Evolutionary conservation across 495 filamentous ascomycete species (phyloP), one percentile per base, ranked within the genome.

Genomic region (Penicillium lividum): DNA sequence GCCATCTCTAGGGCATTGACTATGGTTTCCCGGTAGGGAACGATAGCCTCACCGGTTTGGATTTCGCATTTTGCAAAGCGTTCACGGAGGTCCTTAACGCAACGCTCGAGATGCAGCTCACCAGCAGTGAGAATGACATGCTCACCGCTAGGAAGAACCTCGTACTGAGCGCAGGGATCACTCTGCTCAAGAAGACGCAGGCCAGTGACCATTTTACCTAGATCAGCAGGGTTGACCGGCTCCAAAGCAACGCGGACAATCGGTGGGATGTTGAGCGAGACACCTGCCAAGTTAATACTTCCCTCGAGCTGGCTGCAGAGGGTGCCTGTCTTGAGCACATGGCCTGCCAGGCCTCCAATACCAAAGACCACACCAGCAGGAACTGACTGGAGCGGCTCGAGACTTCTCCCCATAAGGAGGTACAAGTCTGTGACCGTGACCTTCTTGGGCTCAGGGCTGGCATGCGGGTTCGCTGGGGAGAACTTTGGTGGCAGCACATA

Each of bases 191-290:
- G 87, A 49, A 99, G 76, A 55, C 88, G 84, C 52, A 98, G 80
- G 0, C 94, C 94, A 10, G 81, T 80, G 47, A 99, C 89, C 93
- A 99, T 93, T 73, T 94, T 97, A 64, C 90, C 84, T 38, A 99
- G 76, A 65, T 99, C 91, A 34, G 82, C 85, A 0, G 95, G 94
- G 64, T 92, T 92, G 36, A 81, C 85, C 0, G 94, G 94, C 67
- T 98, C 95, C 5, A 99, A 78, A 2, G 94, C 92, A 4, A 99
- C 94, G 51, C 94, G 89, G 5, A 98, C 95, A 53, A 99, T 99
- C 4, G 94, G 95, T 18, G 89, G 84, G 9, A 85, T 86, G 30
- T 81, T 84, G 65, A 92, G 82, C 48, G 83, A 89, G 16, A 93
- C 82, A 53, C 95, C 95, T 10, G 93, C 95, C 56, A 99, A 78